Percentiles rank a stretch among this genome's conserved stretches.
These are phyloP conservation scores for Neurospora hispaniola DNA, from an alignment of 495 filamentous ascomycete genomes.

Conservation along the genomic window DNA sequence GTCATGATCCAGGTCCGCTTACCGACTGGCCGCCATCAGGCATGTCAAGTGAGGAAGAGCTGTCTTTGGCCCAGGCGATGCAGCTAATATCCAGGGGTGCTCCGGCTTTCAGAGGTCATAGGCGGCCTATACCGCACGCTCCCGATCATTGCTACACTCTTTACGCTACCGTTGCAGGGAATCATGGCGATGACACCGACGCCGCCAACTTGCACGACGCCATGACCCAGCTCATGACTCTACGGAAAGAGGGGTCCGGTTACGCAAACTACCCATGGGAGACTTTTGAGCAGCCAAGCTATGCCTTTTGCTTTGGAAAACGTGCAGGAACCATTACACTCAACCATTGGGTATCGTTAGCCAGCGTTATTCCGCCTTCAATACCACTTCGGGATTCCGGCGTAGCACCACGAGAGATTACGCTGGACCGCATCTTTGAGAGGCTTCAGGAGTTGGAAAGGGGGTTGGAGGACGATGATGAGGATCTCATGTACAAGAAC, in stretches of 20 bases:
- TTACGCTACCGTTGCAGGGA: slow-evolving; percentile 37
- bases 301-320: slow-evolving; percentile 46
- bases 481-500: slow-evolving; percentile 41
- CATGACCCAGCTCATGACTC: slow-evolving; percentile 39
- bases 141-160: slow-evolving; percentile 41
- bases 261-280: slow-evolving; percentile 45
- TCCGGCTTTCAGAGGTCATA: slow-evolving; percentile 36
- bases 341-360: slow-evolving; percentile 44
- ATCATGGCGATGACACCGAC: slow-evolving; percentile 34
- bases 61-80: slow-evolving; percentile 35
- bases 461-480: slow-evolving; percentile 47
- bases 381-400: slow-evolving; percentile 41
- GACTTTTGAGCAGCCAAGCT: slow-evolving; percentile 55
- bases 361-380: slow-evolving; percentile 35
- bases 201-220: slow-evolving; percentile 33
- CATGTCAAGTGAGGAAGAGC: slow-evolving; percentile 31
- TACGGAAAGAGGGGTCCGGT: slow-evolving; percentile 27
- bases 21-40: slow-evolving; percentile 39
- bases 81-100: slow-evolving; percentile 36
- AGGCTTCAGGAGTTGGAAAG: slow-evolving; percentile 44
- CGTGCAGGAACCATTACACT: slow-evolving; percentile 51
- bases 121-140: slow-evolving; percentile 33
- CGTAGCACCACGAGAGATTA: slow-evolving; percentile 41
- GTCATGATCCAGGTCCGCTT: slow-evolving; percentile 28
- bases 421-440: slow-evolving; percentile 40